Conservation (phyloP, 78 protist genomes). For the Dictyostelium brefeldianum region DNA sequence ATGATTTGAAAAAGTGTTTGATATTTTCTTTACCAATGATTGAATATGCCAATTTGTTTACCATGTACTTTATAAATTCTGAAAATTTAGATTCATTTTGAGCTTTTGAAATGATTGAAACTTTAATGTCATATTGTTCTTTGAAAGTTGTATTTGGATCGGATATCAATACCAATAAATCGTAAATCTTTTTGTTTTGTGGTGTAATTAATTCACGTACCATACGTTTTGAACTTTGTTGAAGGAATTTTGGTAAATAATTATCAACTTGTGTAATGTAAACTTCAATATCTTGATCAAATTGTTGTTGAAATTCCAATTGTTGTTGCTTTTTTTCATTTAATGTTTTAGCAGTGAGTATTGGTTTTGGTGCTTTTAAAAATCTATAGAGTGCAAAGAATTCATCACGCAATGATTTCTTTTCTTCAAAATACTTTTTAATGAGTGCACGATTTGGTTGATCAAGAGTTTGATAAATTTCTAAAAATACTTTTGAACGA, state of each 20-base stretch:
- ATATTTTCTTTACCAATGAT: constrained; percentile 22
- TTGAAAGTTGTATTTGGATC: constrained; percentile 29
- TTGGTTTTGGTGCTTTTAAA: constrained; percentile 1
- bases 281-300: constrained; percentile 25
- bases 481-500: constrained; percentile 29
- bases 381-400: neutral
- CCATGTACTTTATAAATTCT: constrained; percentile 45
- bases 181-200: constrained; percentile 24
- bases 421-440: constrained; percentile 24
- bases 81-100: constrained; percentile 14
- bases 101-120: neutral
- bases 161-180: neutral
- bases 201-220: constrained; percentile 14
- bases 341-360: neutral
- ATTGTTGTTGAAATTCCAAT: neutral
- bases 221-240: constrained; percentile 33
- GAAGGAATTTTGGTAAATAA: constrained; percentile 25
- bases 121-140: constrained; percentile 35
- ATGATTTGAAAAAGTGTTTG: neutral
- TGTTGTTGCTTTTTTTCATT: neutral
- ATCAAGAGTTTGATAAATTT: constrained; percentile 35
- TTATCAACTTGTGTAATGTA: constrained; percentile 30
- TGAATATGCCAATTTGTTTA: neutral
- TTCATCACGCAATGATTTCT: constrained; percentile 33
- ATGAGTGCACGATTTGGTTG: neutral